Conservation (phyloP, 208 protist species). For the Novymonas esmeraldas region DNA sequence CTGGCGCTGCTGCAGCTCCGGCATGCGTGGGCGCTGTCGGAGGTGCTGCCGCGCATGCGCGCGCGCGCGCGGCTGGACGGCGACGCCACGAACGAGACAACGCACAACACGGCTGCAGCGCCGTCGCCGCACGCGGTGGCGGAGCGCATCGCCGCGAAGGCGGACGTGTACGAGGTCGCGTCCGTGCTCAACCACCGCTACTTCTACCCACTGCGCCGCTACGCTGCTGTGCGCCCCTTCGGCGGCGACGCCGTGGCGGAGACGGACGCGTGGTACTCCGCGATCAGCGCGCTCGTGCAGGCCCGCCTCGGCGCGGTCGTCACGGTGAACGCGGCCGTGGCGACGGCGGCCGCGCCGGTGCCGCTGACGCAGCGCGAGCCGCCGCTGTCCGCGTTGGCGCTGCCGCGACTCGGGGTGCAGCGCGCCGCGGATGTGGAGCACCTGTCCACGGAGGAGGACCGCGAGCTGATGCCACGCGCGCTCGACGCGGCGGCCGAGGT, state of each 20-base stretch:
- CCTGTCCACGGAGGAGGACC: slow-evolving; percentile 15
- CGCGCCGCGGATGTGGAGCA: slow-evolving; percentile 20
- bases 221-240: slow-evolving; percentile 33
- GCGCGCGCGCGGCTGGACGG: background rate
- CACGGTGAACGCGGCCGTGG: background rate
- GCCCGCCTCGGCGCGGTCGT: slow-evolving; percentile 17
- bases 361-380: slow-evolving; percentile 1
- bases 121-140: slow-evolving; percentile 3
- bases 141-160: slow-evolving; percentile 17
- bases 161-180: slow-evolving; percentile 27
- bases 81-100: background rate
- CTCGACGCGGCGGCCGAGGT: slow-evolving; percentile 11
- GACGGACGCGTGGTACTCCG: slow-evolving; percentile 49
- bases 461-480: slow-evolving; percentile 14
- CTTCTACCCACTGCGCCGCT: slow-evolving; percentile 69
- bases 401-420: slow-evolving; percentile 8
- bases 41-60: slow-evolving; percentile 24
- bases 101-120: background rate
- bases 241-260: slow-evolving; percentile 27
- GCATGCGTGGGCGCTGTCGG: slow-evolving; percentile 25
- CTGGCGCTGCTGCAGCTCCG: slow-evolving; percentile 44
- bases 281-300: slow-evolving; percentile 42
- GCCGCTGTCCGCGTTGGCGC: slow-evolving; percentile 19
- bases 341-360: background rate
- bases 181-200: slow-evolving; percentile 50